A percentile compares a stretch with the other conserved stretches of the same genome.
phyloP scores from a whole-genome alignment of 495 filamentous ascomycete species.

The Jackrogersella multiformis region DNA sequence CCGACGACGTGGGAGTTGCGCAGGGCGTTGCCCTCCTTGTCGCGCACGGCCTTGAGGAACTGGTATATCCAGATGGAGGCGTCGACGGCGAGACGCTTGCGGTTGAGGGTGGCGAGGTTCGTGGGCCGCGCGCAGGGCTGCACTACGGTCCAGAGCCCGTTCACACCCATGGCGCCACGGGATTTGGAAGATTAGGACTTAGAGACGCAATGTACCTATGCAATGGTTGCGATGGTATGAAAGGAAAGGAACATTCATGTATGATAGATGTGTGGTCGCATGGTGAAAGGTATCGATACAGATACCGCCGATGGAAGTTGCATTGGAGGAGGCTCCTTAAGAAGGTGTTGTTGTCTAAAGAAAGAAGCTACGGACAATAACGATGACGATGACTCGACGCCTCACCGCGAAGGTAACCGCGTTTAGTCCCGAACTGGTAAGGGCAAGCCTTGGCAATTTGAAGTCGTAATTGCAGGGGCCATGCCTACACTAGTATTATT shows the following conservation, averaged over 20 bases:
- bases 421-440: slow-evolving; percentile 3
- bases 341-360: slow-evolving; percentile 22
- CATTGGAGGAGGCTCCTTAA: neutral
- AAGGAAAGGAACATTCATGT: slow-evolving; percentile 11
- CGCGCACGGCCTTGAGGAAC: slow-evolving; percentile 97
- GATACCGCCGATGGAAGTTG: neutral
- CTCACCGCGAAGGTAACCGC: slow-evolving; percentile 26
- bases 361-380: neutral
- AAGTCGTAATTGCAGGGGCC: too few species aligned
- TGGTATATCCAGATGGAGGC: slow-evolving; percentile 99
- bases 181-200: slow-evolving; percentile 10
- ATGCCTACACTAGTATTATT: too few species aligned
- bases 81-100: slow-evolving; percentile 94
- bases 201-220: slow-evolving; percentile 14
- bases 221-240: too few species aligned
- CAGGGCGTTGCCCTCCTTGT: slow-evolving; percentile 96
- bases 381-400: slow-evolving; percentile 38
- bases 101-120: slow-evolving; percentile 94
- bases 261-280: slow-evolving; percentile 4
- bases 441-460: neutral
- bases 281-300: neutral
- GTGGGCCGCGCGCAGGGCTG: slow-evolving; percentile 90
- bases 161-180: slow-evolving; percentile 83
- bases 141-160: slow-evolving; percentile 93
- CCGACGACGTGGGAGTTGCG: slow-evolving; percentile 95